Conservation (phyloP, 257 asterid genomes). For the Solanum piurae region DNA sequence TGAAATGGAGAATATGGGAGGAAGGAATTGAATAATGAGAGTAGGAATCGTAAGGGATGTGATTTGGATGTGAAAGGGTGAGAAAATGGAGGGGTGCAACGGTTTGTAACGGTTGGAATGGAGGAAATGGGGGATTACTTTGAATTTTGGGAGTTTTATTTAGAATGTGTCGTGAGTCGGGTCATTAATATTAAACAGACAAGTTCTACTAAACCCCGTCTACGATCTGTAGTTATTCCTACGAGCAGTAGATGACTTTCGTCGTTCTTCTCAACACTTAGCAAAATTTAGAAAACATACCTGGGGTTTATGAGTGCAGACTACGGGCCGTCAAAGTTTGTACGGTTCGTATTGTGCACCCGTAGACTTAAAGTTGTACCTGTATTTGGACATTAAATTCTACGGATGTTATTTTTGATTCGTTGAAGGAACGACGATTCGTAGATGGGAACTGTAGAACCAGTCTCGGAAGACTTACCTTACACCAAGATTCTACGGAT, state of each 20-base stretch:
- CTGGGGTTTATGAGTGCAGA: neutral
- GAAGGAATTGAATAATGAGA: neutral
- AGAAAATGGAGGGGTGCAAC: neutral
- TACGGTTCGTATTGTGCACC: neutral
- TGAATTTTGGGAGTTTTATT: too few relatives aligned
- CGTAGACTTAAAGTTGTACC: neutral
- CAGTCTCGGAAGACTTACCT: neutral
- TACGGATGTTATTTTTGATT: too few relatives aligned
- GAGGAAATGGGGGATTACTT: neutral
- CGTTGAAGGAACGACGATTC: neutral
- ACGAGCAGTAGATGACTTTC: neutral
- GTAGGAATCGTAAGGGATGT: neutral
- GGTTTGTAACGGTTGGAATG: neutral
- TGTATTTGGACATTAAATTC: too few relatives aligned
- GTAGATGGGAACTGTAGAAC: too few relatives aligned
- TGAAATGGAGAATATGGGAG: neutral
- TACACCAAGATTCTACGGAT: too few relatives aligned
- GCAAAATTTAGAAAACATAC: neutral
- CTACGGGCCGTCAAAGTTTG: neutral
- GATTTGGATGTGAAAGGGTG: neutral
- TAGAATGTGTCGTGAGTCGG: neutral
- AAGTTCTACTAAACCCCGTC: neutral
- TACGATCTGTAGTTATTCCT: neutral
- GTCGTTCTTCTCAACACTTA: neutral
- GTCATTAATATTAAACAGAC: too few relatives aligned